These are phyloP conservation scores for Sindora glabra DNA, from an alignment of 306 rosid species.

Conservation along the genomic window DNA sequence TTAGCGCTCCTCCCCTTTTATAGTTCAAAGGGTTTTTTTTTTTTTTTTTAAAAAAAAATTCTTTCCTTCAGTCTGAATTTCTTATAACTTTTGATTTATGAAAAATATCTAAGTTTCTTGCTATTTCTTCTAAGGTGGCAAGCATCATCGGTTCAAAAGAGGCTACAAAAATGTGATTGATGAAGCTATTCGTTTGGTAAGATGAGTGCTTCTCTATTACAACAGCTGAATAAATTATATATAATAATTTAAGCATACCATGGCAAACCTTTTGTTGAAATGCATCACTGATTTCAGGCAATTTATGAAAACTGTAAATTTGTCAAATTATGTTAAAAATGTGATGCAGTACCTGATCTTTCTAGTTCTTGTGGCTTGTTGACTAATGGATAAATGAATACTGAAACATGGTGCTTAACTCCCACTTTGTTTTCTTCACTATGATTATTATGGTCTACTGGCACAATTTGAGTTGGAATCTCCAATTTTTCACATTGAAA, in stretches of 20 bases:
- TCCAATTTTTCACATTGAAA: neutral
- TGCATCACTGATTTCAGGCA: neutral
- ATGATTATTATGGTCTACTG: neutral
- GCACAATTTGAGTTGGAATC: neutral
- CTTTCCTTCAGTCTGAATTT: neutral
- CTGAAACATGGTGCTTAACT: neutral
- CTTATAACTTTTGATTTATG: neutral
- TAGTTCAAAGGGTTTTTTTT: no score
- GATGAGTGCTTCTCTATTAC: slow-evolving; percentile 17
- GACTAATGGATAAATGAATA: neutral
- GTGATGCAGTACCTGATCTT: neutral
- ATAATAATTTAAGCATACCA: neutral
- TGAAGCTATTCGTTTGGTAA: slow-evolving; percentile 91
- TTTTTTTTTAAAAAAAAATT: neutral
- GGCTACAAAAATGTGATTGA: slow-evolving; percentile 98
- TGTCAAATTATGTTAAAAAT: neutral
- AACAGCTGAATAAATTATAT: neutral
- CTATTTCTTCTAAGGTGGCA: slow-evolving; percentile 59
- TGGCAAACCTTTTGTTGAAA: neutral
- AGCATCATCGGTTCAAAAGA: slow-evolving; percentile 91
- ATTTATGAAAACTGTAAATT: slow-evolving; percentile 5
- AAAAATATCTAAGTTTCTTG: neutral
- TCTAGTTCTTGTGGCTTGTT: neutral
- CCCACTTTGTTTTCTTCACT: neutral
- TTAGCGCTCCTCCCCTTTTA: neutral